Base-by-base conservation (phyloP, 768 basidiomycete genomes). In the Hypholoma sublateritium region DNA sequence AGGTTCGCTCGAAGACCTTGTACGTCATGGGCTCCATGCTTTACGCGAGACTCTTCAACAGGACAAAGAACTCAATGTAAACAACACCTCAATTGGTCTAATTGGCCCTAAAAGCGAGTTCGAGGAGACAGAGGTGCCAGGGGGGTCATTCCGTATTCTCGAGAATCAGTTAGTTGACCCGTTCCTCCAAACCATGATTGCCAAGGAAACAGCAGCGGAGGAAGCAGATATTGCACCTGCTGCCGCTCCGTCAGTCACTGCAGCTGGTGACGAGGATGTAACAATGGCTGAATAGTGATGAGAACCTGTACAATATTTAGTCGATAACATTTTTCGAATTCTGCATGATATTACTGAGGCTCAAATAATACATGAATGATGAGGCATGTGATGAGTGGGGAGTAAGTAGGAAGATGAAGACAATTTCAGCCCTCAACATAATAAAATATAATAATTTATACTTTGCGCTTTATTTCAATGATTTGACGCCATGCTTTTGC, bases 11-110 rank as follows among this genome's bases (percentile, higher is more conserved):
- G 91, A 95, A 69, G 88, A 94, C 39, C 81, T 99, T 34, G 87
- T 98, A 72, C 84, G 82, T 62, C 97, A 99, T 68, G 97, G 97
- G 14, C 81, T 99, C 37, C 91, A 95, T 58, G 96, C 97, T 12
- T 83, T 99, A 14, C 87, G 94, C 28, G 96, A 98, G 70, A 98
- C 97, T 2, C 84, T 99, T 36, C 97, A 98, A 67, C 97, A 99
- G 69, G 97, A 98, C 78, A 99, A 99, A 72, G 94, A 92, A 66
- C 86, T 98, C 55, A 95, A 88, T 16, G 77, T 88, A 63, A 85
- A 90, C 70, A 99, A 99, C 77, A 99, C 97, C 1, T 94, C 92
- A 1, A 87, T 98, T 63, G 95, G 94, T 28, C 91, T 99, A 67
- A 80, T 98, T 57, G 96, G 96, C 9, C 82, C 89, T 11, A 74